Evolutionary conservation across 768 basidiomycete genomes (phyloP), one percentile per base, ranked within the genome.

Genomic region (Leccinum longicurvipes): DNA sequence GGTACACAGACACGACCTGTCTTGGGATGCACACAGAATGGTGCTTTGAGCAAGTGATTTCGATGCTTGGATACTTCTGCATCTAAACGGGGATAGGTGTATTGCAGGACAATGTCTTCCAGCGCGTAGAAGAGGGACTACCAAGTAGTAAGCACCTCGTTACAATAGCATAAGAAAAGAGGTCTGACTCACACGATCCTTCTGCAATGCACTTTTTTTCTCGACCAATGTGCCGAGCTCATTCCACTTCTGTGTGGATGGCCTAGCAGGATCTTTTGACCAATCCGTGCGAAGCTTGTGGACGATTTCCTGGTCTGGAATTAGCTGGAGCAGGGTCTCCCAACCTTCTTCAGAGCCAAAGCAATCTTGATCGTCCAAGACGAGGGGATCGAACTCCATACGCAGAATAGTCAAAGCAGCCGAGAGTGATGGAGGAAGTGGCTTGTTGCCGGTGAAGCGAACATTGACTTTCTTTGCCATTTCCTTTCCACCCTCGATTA

Each of bases 1-100:
- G 96, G 97, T 3, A 99, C 91, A 68, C 96, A 99, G 9, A 99
- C 84, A 28, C 93, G 84, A 1, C 96, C 97, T 2, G 97, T 99
- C 60, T 91, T 91, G 0, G 97, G 97, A 72, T 99, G 97, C 0
- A 98, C 77, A 68, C 95, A 97, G 73, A 99, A 99, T 0, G 97
- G 97, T 21, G 93, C 89, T 73, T 99, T 99, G 52, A 99, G 82
- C 75, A 99, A 80, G 77, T 99, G 97, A 74, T 99, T 98, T 49
- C 94, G 82, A 67, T 95, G 92, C 67, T 98, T 96, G 3, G 94
- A 95, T 27, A 99, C 97, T 71, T 99, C 97, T 14, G 91, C 90
- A 71, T 99, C 97, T 52, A 99, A 82, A 12, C 97, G 85, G 1
- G 96, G 96, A 72, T 98, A 99, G 0, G 91, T 96, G 71, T 97